Percentiles rank a stretch among this genome's conserved stretches.
phyloP scores from a whole-genome alignment of 768 basidiomycete species.

The Lentinus brumalis region DNA sequence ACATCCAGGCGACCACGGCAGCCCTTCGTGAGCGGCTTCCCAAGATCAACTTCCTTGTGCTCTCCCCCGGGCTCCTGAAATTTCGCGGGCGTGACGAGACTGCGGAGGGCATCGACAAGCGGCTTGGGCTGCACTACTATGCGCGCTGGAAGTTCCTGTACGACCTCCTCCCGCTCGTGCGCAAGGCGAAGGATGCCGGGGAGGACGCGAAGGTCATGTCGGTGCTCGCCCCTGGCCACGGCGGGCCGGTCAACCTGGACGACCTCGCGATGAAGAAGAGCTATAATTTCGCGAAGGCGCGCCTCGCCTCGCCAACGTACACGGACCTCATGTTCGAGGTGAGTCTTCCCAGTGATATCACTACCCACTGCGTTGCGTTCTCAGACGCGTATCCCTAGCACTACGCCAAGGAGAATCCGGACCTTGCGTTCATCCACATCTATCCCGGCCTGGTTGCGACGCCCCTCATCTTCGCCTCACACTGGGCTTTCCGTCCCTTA shows the following conservation, averaged over 20 bases:
- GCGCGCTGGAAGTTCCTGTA: slow-evolving; percentile 50
- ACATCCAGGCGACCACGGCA: slow-evolving; percentile 41
- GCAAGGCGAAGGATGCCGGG: slow-evolving; percentile 44
- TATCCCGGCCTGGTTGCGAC: slow-evolving; percentile 45
- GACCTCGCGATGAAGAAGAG: slow-evolving; percentile 53
- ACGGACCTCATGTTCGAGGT: slow-evolving; percentile 58
- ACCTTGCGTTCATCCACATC: slow-evolving; percentile 46
- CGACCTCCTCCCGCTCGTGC: slow-evolving; percentile 48
- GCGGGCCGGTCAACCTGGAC: slow-evolving; percentile 42
- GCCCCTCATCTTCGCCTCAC: slow-evolving; percentile 12
- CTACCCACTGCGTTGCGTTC: no score
- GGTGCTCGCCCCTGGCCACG: slow-evolving; percentile 41
- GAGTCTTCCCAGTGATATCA: not conserved
- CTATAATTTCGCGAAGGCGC: slow-evolving; percentile 40
- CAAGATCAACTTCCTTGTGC: slow-evolving; percentile 56
- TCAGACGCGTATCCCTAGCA: slow-evolving; percentile 23
- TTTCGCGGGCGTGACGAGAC: slow-evolving; percentile 44
- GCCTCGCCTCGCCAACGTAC: slow-evolving; percentile 42
- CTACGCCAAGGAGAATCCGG: slow-evolving; percentile 43
- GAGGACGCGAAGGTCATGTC: slow-evolving; percentile 54
- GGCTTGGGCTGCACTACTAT: slow-evolving; percentile 52
- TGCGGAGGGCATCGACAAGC: slow-evolving; percentile 46
- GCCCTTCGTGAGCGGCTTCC: slow-evolving; percentile 37
- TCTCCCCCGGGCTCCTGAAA: slow-evolving; percentile 46
- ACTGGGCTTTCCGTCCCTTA: slow-evolving; percentile 3